Conservation (phyloP, 2,329 filamentous ascomycete genomes). For the Colletotrichum spinosum region DNA sequence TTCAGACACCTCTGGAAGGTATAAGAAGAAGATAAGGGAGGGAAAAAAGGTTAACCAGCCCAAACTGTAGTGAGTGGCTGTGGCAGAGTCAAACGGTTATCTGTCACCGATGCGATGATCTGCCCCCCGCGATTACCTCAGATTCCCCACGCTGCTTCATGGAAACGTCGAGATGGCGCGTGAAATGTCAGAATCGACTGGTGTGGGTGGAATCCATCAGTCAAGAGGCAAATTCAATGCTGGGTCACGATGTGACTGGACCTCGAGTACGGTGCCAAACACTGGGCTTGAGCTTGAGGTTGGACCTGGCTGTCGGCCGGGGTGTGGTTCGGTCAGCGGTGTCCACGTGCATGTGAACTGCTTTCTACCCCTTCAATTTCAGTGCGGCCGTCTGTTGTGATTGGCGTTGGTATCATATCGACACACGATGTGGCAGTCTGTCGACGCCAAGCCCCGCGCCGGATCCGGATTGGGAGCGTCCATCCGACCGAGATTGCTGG, state of each 20-base stretch:
- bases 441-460: constrained; percentile 29
- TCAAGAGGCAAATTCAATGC: not conserved
- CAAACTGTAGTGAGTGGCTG: not conserved
- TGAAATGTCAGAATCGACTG: not conserved
- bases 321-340: not conserved
- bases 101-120: constrained; percentile 24
- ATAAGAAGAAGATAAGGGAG: not conserved
- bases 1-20: constrained; percentile 7
- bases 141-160: not conserved
- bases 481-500: constrained; percentile 19
- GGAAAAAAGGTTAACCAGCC: not conserved
- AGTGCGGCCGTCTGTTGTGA: not conserved
- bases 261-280: not conserved
- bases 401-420: not conserved
- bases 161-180: not conserved
- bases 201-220: constrained; percentile 11
- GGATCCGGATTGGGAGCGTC: constrained; percentile 35
- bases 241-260: too few relatives aligned
- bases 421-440: not conserved
- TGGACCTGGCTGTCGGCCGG: not conserved
- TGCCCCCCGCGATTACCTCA: constrained; percentile 1
- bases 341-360: constrained; percentile 25
- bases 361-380: not conserved
- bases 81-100: constrained; percentile 6
- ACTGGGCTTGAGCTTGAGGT: constrained; percentile 4